Base-by-base conservation (phyloP, 2,329 filamentous ascomycete species). In the Phaeosphaeriaceae sp. region DNA sequence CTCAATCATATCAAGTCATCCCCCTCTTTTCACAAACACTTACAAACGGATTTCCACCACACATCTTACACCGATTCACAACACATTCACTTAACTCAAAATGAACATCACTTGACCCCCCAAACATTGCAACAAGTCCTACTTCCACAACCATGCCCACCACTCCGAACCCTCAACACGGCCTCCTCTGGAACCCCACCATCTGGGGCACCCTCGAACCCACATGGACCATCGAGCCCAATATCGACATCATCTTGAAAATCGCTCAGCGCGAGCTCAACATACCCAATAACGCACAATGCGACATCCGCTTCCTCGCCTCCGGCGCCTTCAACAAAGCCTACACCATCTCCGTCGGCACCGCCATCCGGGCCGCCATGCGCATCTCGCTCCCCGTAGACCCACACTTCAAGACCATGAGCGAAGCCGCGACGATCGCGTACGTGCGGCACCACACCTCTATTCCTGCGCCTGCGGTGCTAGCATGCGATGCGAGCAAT, bases 401-500 rank as follows among this genome's bases (percentile, higher is more conserved):
- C 7, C 70, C 70, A 10, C 53, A 46, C 11, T 54, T 58, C 57
- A 64, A 63, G 44, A 66, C 63, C 1, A 20, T 62, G 44, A 66
- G 61, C 47, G 68, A 69, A 40, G 52, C 61, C 24, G 60, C 67
- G 1, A 73, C 69, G 1, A 60, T 72, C 31, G 41, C 57, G 3
- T 70, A 53, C 15, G 41, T 71, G 17, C 51, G 56, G 3, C 48
- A 52, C n/a, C n/a, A 62, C 13, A 69, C 70, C 7, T 42, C 50
- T 3, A 61, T 69, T 33, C 68, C 68, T 4, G 48, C 67, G 13
- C 65, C 67, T 3, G 27, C 49, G 13, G 53, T 69, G 7, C 27
- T 58, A 2, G 49, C 40, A 17, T 66, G 47, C n/a, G 19, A 44
- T 5, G 40, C 49, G 1, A 57, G 31, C 11, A n/a, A 24, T 24